Evolutionary conservation across 2,329 filamentous ascomycete genomes (phyloP).

Genomic region (Kalmusia sp.): DNA sequence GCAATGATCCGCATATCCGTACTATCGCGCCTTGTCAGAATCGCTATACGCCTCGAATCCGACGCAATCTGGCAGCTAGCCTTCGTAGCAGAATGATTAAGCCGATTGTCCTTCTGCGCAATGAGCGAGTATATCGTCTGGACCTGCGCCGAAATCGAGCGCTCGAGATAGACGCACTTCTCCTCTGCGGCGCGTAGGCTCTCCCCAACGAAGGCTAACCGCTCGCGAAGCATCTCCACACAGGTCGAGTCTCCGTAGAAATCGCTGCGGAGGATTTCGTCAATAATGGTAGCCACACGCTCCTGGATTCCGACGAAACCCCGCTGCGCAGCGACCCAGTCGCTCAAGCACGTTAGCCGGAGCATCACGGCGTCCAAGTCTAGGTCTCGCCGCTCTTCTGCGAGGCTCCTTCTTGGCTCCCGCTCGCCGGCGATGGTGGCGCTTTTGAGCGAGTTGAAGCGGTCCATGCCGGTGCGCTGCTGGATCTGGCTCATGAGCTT

Average conservation of each 20-base stretch:
- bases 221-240: slow-evolving; percentile 11
- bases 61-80: slow-evolving; percentile 23
- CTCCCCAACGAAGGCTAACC: slow-evolving; percentile 15
- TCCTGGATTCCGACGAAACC: slow-evolving; percentile 18
- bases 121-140: slow-evolving; percentile 26
- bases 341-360: slow-evolving; percentile 21
- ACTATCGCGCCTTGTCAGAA: slow-evolving; percentile 26
- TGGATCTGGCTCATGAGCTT: slow-evolving; percentile 22
- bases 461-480: slow-evolving; percentile 23
- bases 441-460: slow-evolving; percentile 21
- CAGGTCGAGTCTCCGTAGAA: background rate
- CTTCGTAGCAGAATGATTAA: slow-evolving; percentile 18
- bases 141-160: slow-evolving; percentile 19
- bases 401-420: slow-evolving; percentile 1
- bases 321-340: slow-evolving; percentile 25
- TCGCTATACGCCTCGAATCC: slow-evolving; percentile 20
- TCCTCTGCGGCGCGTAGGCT: slow-evolving; percentile 17
- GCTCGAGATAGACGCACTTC: slow-evolving; percentile 21
- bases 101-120: slow-evolving; percentile 23
- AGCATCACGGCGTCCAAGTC: slow-evolving; percentile 23
- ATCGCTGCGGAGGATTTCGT: slow-evolving; percentile 2
- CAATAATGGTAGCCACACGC: slow-evolving; percentile 9
- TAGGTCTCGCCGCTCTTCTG: slow-evolving; percentile 15
- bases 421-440: slow-evolving; percentile 7
- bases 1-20: slow-evolving; percentile 30